Evolutionary conservation across 2,329 filamentous ascomycete species (phyloP).

Genomic region (Pseudocercospora eumusae): DNA sequence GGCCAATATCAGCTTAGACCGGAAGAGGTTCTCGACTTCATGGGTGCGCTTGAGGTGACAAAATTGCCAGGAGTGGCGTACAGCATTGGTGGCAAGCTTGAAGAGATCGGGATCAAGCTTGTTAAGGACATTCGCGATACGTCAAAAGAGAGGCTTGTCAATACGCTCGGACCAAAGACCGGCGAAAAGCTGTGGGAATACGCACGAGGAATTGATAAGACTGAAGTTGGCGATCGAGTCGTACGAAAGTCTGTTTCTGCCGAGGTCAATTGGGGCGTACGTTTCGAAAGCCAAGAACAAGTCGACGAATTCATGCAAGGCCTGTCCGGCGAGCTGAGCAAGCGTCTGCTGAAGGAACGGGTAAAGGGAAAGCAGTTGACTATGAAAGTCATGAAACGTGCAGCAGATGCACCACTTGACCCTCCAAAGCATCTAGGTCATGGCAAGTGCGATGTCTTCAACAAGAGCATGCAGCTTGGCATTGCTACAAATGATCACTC

Average conservation of each 20-base stretch:
- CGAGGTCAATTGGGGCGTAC: conserved; percentile 97
- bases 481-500: conserved; percentile 77
- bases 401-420: conserved; percentile 83
- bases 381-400: conserved; percentile 90
- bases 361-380: conserved; percentile 88
- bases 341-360: conserved; percentile 74
- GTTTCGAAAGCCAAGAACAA: conserved; percentile 88
- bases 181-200: conserved; percentile 90
- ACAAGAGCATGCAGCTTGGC: conserved; percentile 80
- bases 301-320: conserved; percentile 88
- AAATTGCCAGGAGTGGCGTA: conserved; percentile 89
- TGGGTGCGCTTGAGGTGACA: conserved; percentile 75
- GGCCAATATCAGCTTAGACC: conserved; percentile 88
- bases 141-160: conserved; percentile 73
- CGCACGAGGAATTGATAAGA: conserved; percentile 79
- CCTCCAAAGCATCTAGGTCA: conserved; percentile 92
- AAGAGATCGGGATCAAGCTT: conserved; percentile 77
- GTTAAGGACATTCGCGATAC: conserved; percentile 81
- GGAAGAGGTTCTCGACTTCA: conserved; percentile 72
- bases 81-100: conserved; percentile 82
- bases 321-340: conserved; percentile 80
- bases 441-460: conserved; percentile 91
- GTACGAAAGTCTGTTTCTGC: conserved; percentile 92
- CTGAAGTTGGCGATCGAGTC: conserved; percentile 82
- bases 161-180: conserved; percentile 82